Conservation (phyloP, 139 green algal species). For the Limnomonas spitsbergensis region DNA sequence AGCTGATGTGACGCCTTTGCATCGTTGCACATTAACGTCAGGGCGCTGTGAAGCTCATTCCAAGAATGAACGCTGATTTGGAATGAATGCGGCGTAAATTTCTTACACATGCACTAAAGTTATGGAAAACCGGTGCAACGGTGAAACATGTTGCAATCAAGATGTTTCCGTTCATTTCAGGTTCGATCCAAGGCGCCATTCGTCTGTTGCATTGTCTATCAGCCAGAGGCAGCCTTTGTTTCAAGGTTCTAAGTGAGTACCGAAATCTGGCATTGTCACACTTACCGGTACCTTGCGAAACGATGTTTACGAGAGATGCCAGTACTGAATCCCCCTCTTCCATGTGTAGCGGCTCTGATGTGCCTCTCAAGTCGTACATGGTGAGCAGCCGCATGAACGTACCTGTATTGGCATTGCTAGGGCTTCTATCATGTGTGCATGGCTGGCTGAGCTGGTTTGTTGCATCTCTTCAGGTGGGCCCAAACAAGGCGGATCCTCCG, state of each 20-base stretch:
- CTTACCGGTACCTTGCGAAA: not conserved
- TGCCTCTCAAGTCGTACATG: conserved; percentile 9
- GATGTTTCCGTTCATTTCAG: not conserved
- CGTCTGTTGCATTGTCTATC: conserved; percentile 1
- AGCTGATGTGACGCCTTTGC: too few species aligned
- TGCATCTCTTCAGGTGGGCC: conserved; percentile 6
- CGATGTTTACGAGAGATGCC: too few species aligned
- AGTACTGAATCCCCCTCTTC: not conserved
- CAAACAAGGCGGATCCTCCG: conserved; percentile 2
- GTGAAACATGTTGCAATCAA: conserved; percentile 7
- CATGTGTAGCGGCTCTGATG: not conserved
- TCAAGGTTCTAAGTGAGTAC: not conserved
- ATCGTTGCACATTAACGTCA: too few species aligned
- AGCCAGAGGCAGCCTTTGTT: not conserved
- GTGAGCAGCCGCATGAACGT: not conserved
- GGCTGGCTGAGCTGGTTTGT: too few species aligned
- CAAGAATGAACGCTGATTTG: too few species aligned
- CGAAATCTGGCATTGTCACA: not conserved
- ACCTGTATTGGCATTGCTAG: not conserved
- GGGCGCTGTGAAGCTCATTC: too few species aligned
- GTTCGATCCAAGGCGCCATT: conserved; percentile 10
- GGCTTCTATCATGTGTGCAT: not conserved
- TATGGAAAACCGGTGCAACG: too few species aligned
- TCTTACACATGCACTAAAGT: too few species aligned
- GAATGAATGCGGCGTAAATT: too few species aligned